Base-by-base conservation (phyloP, 306 rosid genomes). In the Lupinus albus region DNA sequence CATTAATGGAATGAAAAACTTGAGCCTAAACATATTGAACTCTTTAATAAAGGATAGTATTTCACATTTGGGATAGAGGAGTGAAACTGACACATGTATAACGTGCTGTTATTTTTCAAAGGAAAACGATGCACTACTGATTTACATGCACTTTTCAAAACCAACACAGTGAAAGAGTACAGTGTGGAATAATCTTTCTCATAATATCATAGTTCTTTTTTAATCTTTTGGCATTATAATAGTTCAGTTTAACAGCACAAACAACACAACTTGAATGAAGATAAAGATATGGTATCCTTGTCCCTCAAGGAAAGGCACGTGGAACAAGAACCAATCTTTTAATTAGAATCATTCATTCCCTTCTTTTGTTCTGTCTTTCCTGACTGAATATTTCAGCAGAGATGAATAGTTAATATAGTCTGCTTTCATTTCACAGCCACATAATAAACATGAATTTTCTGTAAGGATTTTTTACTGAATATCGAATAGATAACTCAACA, bases 81-180 rank as follows among this genome's bases (percentile, higher is more conserved):
- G n/a, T n/a, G 38, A 59, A 20, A 35, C 32, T 3, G 39, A 71
- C 12, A 70, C 1, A 8, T 32, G 8, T 9, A 18, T 9, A 18
- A 12, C 21, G 20, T 4, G 64, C 44, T 14, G 32, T 44, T 39
- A 25, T 13, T 42, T 54, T 11, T 45, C 25, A 0, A 25, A 2
- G 44, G 54, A 11, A 25, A 36, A 44, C 4, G 44, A 25, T 30
- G 12, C 46, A 8, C 52, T 4, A n/a, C 15, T 46, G 9, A 55
- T 56, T 57, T 66, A 1, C 56, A 2, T 11, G 12, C 33, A 67
- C 66, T 35, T 60, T 54, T 54, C 13, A 7, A 75, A 33, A 71
- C 60, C 18, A 65, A 63, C 32, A 72, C 32, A 15, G 75, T 57
- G 63, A 62, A 74, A 78, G 75, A 59, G 70, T 28, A 30, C 7